A percentile compares a stretch with the other conserved stretches of the same genome.
phyloP scores from a whole-genome alignment of 208 protist genomes.

The Spongospora subterranea region DNA sequence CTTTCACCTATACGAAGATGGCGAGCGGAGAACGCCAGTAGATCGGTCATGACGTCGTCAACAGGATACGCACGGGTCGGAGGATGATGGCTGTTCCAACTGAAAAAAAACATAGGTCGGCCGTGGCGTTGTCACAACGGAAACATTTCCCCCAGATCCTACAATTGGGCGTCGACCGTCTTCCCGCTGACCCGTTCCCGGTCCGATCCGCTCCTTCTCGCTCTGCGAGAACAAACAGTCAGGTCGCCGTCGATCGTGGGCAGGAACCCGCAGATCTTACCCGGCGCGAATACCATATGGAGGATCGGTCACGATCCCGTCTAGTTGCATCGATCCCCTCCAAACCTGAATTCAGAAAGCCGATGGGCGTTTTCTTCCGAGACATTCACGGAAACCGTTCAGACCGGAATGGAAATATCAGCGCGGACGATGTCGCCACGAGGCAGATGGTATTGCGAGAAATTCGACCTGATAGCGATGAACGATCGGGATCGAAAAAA shows the following conservation, averaged over 20 bases:
- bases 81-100: neutral
- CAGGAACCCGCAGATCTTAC: too few species aligned
- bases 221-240: neutral
- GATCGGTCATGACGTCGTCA: conserved; percentile 32
- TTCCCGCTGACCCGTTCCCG: too few species aligned
- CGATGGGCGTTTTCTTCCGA: neutral
- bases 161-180: neutral
- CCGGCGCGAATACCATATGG: conserved; percentile 51
- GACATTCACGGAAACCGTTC: neutral
- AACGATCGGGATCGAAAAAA: neutral
- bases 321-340: neutral
- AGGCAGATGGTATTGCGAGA: neutral
- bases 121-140: too few species aligned
- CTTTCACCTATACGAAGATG: conserved; percentile 23
- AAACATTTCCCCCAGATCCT: too few species aligned
- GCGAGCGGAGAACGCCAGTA: neutral
- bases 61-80: neutral
- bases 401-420: conserved; percentile 28
- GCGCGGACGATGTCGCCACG: neutral
- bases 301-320: conserved; percentile 32
- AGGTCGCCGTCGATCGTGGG: too few species aligned
- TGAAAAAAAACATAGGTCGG: too few species aligned
- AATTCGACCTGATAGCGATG: conserved; percentile 28
- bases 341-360: neutral
- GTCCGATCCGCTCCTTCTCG: neutral